These are phyloP conservation scores for Penicillium cataractarum DNA, from an alignment of 495 filamentous ascomycete genomes.

Conservation along the genomic window DNA sequence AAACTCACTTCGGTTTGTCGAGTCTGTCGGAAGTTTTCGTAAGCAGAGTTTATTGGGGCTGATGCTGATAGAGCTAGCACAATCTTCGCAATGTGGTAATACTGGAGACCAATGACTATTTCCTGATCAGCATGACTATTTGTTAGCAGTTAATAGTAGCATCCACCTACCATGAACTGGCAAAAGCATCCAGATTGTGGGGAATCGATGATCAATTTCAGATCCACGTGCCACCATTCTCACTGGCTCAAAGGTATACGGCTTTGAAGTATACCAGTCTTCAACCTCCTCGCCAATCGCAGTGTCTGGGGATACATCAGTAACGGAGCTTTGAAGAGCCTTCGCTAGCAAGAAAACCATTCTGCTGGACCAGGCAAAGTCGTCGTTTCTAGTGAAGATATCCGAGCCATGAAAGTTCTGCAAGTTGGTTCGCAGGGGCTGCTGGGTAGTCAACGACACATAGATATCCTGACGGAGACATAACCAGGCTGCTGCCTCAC, in stretches of 20 bases:
- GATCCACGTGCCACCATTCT: slow-evolving; percentile 17
- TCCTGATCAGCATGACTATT: neutral
- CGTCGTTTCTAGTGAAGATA: slow-evolving; percentile 32
- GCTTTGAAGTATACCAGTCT: slow-evolving; percentile 30
- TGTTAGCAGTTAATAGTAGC: neutral
- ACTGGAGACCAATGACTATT: slow-evolving; percentile 36
- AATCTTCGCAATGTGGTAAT: slow-evolving; percentile 39
- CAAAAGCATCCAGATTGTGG: slow-evolving; percentile 34
- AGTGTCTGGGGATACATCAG: slow-evolving; percentile 4
- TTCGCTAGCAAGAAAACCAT: slow-evolving; percentile 37
- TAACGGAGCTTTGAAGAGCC: slow-evolving; percentile 28
- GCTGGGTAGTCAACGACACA: slow-evolving; percentile 32
- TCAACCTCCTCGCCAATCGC: slow-evolving; percentile 23
- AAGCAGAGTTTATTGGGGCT: slow-evolving; percentile 17
- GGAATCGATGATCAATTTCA: slow-evolving; percentile 20
- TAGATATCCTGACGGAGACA: slow-evolving; percentile 38
- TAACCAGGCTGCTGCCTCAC: slow-evolving; percentile 39
- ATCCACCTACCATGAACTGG: slow-evolving; percentile 33
- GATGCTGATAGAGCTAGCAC: slow-evolving; percentile 27
- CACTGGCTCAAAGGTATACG: slow-evolving; percentile 31
- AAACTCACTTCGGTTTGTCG: slow-evolving; percentile 28
- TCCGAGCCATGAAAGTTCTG: slow-evolving; percentile 30
- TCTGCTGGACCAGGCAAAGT: slow-evolving; percentile 35
- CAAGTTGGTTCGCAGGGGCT: slow-evolving; percentile 29
- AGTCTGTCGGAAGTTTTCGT: slow-evolving; percentile 31